phyloP scores from a whole-genome alignment of 352 stramenopile genomes.

The Lagenidium giganteum region DNA sequence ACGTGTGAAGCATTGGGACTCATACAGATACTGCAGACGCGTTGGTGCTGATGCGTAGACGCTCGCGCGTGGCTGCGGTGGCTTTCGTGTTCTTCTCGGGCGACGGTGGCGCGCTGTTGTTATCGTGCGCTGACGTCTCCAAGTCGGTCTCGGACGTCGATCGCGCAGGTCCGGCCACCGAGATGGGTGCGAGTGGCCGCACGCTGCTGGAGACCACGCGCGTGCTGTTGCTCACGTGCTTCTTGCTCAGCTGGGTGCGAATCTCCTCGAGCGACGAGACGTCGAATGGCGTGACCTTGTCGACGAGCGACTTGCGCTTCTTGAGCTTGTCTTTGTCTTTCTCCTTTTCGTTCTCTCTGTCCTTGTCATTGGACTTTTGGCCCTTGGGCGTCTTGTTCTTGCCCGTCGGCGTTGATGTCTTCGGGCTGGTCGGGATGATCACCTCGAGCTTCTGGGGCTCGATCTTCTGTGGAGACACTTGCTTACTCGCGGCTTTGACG shows the following conservation, averaged over 20 bases:
- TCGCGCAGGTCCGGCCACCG: constrained; percentile 8
- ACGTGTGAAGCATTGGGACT: too few species aligned
- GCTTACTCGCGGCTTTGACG: too few species aligned
- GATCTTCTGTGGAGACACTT: too few species aligned
- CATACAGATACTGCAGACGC: background rate
- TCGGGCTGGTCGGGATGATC: too few species aligned
- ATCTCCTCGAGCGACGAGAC: constrained; percentile 51
- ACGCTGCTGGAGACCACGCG: too few species aligned
- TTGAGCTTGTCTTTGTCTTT: constrained; percentile 1
- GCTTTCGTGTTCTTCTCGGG: constrained; percentile 27
- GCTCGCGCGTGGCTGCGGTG: constrained; percentile 1
- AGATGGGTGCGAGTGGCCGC: too few species aligned
- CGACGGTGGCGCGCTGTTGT: constrained; percentile 33
- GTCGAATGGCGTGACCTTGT: constrained; percentile 34
- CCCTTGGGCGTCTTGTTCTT: constrained; percentile 29
- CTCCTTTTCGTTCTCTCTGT: constrained; percentile 10
- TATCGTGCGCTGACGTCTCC: constrained; percentile 15
- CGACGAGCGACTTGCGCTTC: constrained; percentile 11
- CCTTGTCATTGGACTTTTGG: too few species aligned
- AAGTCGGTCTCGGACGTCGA: constrained; percentile 8
- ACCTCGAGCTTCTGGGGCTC: too few species aligned
- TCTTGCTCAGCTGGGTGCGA: constrained; percentile 43
- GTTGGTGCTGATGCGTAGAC: background rate
- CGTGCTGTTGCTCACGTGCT: constrained; percentile 31
- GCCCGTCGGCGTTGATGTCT: constrained; percentile 10